Evolutionary conservation across 768 basidiomycete species (phyloP), one percentile per base, ranked within the genome.

Genomic region (Termitomyces sp.): DNA sequence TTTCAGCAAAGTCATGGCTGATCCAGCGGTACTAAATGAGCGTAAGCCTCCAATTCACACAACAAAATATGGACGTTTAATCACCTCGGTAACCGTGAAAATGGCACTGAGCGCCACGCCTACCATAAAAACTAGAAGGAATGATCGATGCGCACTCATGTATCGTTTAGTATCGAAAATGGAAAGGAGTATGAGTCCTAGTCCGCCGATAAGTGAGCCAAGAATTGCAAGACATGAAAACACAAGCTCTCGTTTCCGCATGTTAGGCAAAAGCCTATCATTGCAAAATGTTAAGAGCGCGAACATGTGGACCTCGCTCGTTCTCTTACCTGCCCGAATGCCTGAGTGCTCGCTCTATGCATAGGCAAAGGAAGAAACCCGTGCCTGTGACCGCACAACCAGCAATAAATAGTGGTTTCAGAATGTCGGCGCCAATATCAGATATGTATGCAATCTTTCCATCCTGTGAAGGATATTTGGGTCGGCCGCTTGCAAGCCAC

Each of bases 391-490:
- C 79, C 41, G 76, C 73, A 63, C 84, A 86, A 7, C 85, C 85
- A 16, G 78, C 75, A 52, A 92, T 75, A 65, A 93, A 93, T 39
- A 92, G 77, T 3, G 91, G 90, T 67, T 92, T 91, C 46, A 92
- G 73, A 54, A 79, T 75, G 62, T 79, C 80, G 20, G 91, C 89
- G n/a, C 86, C 89, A 37, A 91, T 72, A 65, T 92, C 89, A 44
- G 88, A 89, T 50, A 92, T 90, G 70, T 87, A 90, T n/a, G 84
- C 82, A 54, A 90, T 82, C 1, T 70, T 69, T 22, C 80, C 79
- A 39, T 84, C 78, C 68, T 80, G 76, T 15, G 85, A 79, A 16
- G 76, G 76, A 63, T 86, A 86, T 66, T 76, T 76, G 9, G 84
- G 87, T 33, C 80, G 74, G 20, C 88, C 87, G n/a, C 78, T 75